Base-by-base conservation (phyloP, 441 rosid species). In the Eruca vesicaria region DNA sequence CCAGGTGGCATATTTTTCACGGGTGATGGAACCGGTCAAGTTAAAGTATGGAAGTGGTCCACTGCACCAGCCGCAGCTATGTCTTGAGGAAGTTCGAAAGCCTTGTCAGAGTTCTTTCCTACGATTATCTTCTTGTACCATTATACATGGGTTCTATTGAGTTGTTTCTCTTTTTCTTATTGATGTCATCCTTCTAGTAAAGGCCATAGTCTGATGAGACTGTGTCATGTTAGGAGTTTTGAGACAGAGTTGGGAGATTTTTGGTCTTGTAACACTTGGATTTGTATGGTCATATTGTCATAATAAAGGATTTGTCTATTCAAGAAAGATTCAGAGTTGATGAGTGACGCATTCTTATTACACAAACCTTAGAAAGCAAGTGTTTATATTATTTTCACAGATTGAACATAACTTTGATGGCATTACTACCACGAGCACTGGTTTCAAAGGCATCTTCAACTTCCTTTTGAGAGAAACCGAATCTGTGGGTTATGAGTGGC, bases 11-110 rank as follows among this genome's bases (percentile, higher is more conserved):
- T 96, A 68, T 91, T 96, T 76, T 91, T 96, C 76, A 91, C 98
- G 0, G 97, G 99, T 3, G 99, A 96, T 14, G 98, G 97, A 71
- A 88, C 96, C 19, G 98, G 98, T 38, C 90, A 84, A 84, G 98
- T 91, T 53, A 93, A 82, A 88, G 99, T 96, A 28, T 93, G 98
- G 99, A 89, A 86, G 26, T 93, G 91, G 87, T 78, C 68, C 60
- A 81, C 85, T 1, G 90, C 83, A 70, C 83, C 87, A 77, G 63
- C 80, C 45, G 61, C 82, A 3, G 62, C 67, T 62, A 62, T 19
- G 15, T 14, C 81, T 68, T 78, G 63, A 78, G 74, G 18, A 66
- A 26, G 65, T 35, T 65, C 4, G 33, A 9, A 18, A 23, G 26
- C 29, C 57, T 28, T 43, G 20, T 9, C 36, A 21, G 59, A 61